phyloP scores from a whole-genome alignment of 768 basidiomycete genomes.

The Krasilnikovozyma curviuscula region DNA sequence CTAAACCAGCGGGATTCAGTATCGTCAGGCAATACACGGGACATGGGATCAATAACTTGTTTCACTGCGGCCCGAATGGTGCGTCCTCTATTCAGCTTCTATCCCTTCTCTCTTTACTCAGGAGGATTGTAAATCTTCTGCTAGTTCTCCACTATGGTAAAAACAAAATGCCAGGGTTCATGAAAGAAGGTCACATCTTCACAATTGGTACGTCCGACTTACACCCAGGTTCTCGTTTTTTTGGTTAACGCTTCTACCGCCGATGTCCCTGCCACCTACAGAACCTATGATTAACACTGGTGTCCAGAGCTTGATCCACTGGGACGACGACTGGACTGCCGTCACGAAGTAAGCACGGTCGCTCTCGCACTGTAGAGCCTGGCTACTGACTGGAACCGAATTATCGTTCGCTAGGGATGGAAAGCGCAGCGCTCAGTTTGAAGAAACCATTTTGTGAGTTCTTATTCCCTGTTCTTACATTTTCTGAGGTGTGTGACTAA shows the following conservation, averaged over 20 bases:
- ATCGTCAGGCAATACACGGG: constrained; percentile 82
- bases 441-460: constrained; percentile 79
- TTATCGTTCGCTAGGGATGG: constrained; percentile 47
- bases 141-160: constrained; percentile 74
- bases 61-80: constrained; percentile 62
- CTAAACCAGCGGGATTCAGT: constrained; percentile 63
- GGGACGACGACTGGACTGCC: constrained; percentile 94
- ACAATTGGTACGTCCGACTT: constrained; percentile 43
- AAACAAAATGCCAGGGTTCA: constrained; percentile 76
- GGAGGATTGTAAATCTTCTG: neutral
- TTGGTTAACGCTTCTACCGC: neutral
- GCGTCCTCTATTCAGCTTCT: neutral
- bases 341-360: constrained; percentile 55
- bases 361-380: too few relatives aligned
- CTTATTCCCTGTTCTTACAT: constrained; percentile 2
- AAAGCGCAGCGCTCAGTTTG: constrained; percentile 82
- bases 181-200: constrained; percentile 54
- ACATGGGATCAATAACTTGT: constrained; percentile 69
- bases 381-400: too few relatives aligned
- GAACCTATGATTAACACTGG: constrained; percentile 82
- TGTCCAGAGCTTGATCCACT: constrained; percentile 26
- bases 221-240: neutral
- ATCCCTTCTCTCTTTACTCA: neutral
- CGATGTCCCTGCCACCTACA: neutral
- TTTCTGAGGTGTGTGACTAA: constrained; percentile 1